These are phyloP conservation scores for Chlamydomonas reinhardtii DNA, from an alignment of 163 green algal species.

Conservation along the genomic window DNA sequence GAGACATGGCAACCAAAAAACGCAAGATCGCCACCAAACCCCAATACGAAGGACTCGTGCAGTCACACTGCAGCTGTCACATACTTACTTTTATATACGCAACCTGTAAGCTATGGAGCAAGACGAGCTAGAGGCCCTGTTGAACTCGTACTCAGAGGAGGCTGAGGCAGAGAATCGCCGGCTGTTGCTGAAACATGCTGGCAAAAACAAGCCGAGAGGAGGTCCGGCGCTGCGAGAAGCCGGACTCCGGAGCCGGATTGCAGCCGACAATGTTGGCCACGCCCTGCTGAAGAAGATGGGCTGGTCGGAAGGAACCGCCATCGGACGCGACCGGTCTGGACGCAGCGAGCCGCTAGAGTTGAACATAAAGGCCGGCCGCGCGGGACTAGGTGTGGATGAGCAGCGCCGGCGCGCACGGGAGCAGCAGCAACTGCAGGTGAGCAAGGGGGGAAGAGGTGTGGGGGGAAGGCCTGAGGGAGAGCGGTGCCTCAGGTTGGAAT, in stretches of 20 bases:
- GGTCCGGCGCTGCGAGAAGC: not conserved
- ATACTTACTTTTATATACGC: too few relatives aligned
- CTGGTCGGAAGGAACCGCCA: too few relatives aligned
- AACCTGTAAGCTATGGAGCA: not conserved
- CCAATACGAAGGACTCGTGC: too few relatives aligned
- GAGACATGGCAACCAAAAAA: too few relatives aligned
- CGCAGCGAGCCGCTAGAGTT: slow-evolving; percentile 3
- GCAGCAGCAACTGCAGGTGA: slow-evolving; percentile 4
- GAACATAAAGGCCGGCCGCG: not conserved
- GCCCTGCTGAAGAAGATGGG: too few relatives aligned
- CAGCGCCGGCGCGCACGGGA: slow-evolving; percentile 4
- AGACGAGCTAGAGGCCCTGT: slow-evolving; percentile 2
- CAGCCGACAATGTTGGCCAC: too few relatives aligned
- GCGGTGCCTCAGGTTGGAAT: too few relatives aligned
- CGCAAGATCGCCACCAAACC: too few relatives aligned
- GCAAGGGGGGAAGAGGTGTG: not conserved
- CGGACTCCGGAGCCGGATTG: too few relatives aligned
- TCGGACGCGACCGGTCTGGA: not conserved
- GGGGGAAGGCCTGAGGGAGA: too few relatives aligned
- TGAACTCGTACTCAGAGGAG: slow-evolving; percentile 13
- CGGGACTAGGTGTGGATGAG: slow-evolving; percentile 38
- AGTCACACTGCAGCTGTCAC: too few relatives aligned
- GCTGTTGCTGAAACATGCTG: not conserved
- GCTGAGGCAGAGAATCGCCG: not conserved
- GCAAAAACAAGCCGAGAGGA: not conserved